Evolutionary conservation across 306 rosid species (phyloP), one percentile per base, ranked within the genome.

Genomic region (Inga laurina): DNA sequence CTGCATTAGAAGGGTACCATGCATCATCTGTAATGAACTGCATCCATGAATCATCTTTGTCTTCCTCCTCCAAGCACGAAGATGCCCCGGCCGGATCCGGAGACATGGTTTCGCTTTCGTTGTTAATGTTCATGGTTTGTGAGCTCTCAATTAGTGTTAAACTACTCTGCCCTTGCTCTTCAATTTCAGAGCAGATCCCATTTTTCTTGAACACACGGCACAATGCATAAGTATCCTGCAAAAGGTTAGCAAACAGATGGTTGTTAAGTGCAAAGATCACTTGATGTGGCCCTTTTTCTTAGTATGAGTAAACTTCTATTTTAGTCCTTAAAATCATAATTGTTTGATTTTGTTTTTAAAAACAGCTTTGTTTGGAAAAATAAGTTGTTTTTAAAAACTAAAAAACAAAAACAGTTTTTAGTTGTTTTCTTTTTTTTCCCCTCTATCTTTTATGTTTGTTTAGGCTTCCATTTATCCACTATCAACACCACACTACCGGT

Each of bases 131-230:
- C 32, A 87, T 76, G 81, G 87, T 88, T 78, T 91, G 92, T 5
- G 92, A 85, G 81, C 89, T 80, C 74, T 91, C 97, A 51, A 85
- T 86, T 27, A 84, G 82, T 41, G 95, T 76, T 73, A 86, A 5
- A 75, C 89, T 95, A 82, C 89, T 84, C 81, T 92, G 99, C 7
- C 92, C 97, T 82, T 89, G 92, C 70, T 89, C 97, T 85, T 95
- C 99, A 51, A 86, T 81, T 51, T 96, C 99, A 5, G 97, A 82
- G 79, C 98, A 90, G n/a, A 92, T 91, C 66, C 99, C 99, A 79
- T 93, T 96, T 90, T 96, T 96, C 98, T 96, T 96, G 90, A 93
- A 91, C 83, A 96, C 99, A 13, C 99, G 93, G 73, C 99, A 96
- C 83, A 96, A 81, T 75, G 99, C 99, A 79, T 91, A 96, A 54